Evolutionary conservation across 2,329 filamentous ascomycete species (phyloP), one percentile per base, ranked within the genome.

Genomic region (Fusarium neocosmosporiellum): DNA sequence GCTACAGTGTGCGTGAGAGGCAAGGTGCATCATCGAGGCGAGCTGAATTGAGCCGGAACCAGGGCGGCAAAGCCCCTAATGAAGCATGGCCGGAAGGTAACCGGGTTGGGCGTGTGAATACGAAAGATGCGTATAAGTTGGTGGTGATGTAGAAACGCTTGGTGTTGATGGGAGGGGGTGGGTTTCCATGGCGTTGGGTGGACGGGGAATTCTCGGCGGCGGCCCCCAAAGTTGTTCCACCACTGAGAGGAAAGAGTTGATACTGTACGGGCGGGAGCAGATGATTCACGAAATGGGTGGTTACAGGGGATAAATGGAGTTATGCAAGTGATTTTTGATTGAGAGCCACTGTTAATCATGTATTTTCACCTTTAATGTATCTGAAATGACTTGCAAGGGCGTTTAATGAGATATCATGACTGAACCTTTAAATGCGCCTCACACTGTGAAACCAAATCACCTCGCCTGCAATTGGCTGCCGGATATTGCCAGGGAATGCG

Each of bases 151-250:
- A 16, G 4, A 46, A 46, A 60, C 33, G 48, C 16, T 36, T 72
- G 70, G 59, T 71, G 66, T 66, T 65, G 64, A 65, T 65, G 62
- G 54, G 53, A 62, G 65, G 54, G 46, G 46, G 27, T 24, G 31
- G 27, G 27, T 29, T 29, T 31, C 27, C 14, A 43, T 37, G 41
- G 33, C 31, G 54, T 34, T 65, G 24, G 54, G 43, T 59, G 67
- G 74, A 66, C 58, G 71, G 66, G 50, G 62, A 67, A 67, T 70
- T 63, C 50, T 59, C 61, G 41, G 34, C 27, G 34, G 33, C 54
- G 57, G 59, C 75, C 75, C 75, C 75, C 75, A 77, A 77, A 77
- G 73, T 69, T 72, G 68, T 72, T 72, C 70, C 70, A 72, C 70
- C 70, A 72, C 62, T 77, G 60, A 67, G 37, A 57, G 39, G 46